Base-by-base conservation (phyloP, 129 eudicot species). In the Flaveria bidentis region DNA sequence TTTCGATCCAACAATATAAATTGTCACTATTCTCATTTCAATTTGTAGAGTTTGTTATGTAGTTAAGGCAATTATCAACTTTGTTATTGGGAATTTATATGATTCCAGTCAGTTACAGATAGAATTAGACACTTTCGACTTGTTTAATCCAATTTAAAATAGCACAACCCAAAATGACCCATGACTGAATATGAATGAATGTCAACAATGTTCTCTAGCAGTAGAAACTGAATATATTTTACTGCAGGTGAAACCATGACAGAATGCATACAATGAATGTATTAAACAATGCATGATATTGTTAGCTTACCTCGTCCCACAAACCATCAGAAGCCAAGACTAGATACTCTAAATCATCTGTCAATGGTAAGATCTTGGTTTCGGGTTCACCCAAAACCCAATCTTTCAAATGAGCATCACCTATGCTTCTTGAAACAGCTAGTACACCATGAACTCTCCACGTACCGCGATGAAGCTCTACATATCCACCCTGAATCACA, bases 381-480 rank as follows among this genome's bases (percentile, higher is more conserved):
- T 94, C 96, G 6, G 98, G 97, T 81, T 94, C 97, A 16, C 93
- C 90, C 60, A 83, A 51, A 15, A 94, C 96, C 98, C 98, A 94
- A 45, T 89, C 88, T 85, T 94, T 94, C 77, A 94, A 78, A 82
- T 94, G 97, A 72, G 92, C 88, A 83, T 94, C 98, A 30, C 98
- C 98, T 0, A 94, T 89, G 87, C 98, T 94, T 83, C 98, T 89
- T 46, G 98, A 88, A 53, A 94, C 98, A 7, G 97, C 86, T 10
- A 94, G 90, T 49, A 88, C 78, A 51, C 98, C 98, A 30, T 91
- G 96, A 75, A 94, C 93, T 75, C 99, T 87, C 99, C 99, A 94
- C 28, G 93, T 85, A 77, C 99, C 99, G 6, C 91, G 82, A 79
- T 91, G 99, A 64, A 87, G 58, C 82, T 86, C 97, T 12, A 94